Conservation (phyloP, 75 land plant species). For the Pseudotsuga menziesii region DNA sequence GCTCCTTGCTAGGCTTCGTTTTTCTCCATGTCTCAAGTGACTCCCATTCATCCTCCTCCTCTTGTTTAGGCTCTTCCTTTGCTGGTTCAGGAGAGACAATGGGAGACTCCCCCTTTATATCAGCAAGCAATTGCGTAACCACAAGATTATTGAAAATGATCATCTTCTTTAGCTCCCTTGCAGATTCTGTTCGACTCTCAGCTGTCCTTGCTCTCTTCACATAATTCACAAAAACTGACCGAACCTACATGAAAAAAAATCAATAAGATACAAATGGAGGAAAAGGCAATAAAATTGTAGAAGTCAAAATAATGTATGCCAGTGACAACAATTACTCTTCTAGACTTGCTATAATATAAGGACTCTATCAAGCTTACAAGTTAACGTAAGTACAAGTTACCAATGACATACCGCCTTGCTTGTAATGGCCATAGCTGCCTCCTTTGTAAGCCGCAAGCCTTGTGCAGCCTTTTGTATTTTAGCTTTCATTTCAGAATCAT, state of each 20-base stretch:
- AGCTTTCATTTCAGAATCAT: slow-evolving; percentile 65
- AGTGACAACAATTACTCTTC: not conserved
- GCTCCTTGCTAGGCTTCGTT: slow-evolving; percentile 50
- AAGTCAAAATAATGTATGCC: not conserved
- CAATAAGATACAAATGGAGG: too few species aligned
- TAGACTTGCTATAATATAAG: not conserved
- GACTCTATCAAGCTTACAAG: not conserved
- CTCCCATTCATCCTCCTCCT: slow-evolving; percentile 51
- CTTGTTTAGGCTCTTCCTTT: slow-evolving; percentile 39
- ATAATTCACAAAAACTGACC: slow-evolving; percentile 61
- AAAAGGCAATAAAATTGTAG: slow-evolving; percentile 1
- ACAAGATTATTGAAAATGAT: slow-evolving; percentile 75
- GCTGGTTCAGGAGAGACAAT: slow-evolving; percentile 24
- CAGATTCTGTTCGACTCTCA: slow-evolving; percentile 61
- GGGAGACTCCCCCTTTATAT: slow-evolving; percentile 69
- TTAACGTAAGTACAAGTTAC: not conserved
- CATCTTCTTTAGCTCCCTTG: slow-evolving; percentile 87
- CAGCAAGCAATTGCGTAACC: slow-evolving; percentile 73
- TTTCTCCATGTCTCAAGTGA: slow-evolving; percentile 58
- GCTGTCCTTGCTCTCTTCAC: slow-evolving; percentile 58
- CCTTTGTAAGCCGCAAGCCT: slow-evolving; percentile 79
- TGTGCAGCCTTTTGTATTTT: slow-evolving; percentile 67
- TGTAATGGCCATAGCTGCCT: slow-evolving; percentile 82
- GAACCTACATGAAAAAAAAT: slow-evolving; percentile 50
- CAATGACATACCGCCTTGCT: slow-evolving; percentile 65